A percentile compares a stretch with the other conserved stretches of the same genome.
Evolutionary conservation across 1,284 basidiomycete genomes (phyloP).

Genomic region (Ceratobasidium sp.): DNA sequence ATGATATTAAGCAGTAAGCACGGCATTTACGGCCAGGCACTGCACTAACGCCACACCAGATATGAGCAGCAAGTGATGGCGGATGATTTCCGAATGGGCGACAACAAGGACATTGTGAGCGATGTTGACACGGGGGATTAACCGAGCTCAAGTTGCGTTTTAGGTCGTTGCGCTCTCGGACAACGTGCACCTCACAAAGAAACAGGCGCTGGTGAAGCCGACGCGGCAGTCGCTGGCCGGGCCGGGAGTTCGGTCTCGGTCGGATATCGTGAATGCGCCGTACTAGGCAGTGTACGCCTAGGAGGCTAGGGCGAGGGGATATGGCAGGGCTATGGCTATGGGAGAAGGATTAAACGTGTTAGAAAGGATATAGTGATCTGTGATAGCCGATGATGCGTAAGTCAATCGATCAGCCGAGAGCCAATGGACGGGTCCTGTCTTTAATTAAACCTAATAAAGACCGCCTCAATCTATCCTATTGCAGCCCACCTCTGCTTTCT

Average conservation of each 20-base stretch:
- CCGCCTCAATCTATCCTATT: slow-evolving; percentile 33
- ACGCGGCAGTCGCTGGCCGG: slow-evolving; percentile 81
- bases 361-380: slow-evolving; percentile 38
- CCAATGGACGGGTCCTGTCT: slow-evolving; percentile 17
- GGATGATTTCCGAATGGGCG: slow-evolving; percentile 95
- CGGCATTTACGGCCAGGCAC: slow-evolving; percentile 46
- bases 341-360: slow-evolving; percentile 17
- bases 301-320: neutral
- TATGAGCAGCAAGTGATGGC: slow-evolving; percentile 96
- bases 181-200: slow-evolving; percentile 93
- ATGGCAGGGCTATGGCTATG: slow-evolving; percentile 8
- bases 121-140: slow-evolving; percentile 40
- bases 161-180: slow-evolving; percentile 94
- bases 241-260: slow-evolving; percentile 53
- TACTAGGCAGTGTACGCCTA: slow-evolving; percentile 10
- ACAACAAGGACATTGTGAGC: slow-evolving; percentile 92
- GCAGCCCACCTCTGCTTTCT: neutral
- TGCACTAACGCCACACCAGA: slow-evolving; percentile 53
- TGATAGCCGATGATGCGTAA: slow-evolving; percentile 30
- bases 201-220: slow-evolving; percentile 88
- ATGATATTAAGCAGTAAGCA: slow-evolving; percentile 88
- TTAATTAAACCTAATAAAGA: slow-evolving; percentile 38
- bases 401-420: slow-evolving; percentile 30
- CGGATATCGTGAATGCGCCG: slow-evolving; percentile 50
- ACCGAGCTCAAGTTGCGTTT: slow-evolving; percentile 7